Evolutionary conservation across 1,139 yeast genomes (phyloP).

Genomic region (Candida sp.): DNA sequence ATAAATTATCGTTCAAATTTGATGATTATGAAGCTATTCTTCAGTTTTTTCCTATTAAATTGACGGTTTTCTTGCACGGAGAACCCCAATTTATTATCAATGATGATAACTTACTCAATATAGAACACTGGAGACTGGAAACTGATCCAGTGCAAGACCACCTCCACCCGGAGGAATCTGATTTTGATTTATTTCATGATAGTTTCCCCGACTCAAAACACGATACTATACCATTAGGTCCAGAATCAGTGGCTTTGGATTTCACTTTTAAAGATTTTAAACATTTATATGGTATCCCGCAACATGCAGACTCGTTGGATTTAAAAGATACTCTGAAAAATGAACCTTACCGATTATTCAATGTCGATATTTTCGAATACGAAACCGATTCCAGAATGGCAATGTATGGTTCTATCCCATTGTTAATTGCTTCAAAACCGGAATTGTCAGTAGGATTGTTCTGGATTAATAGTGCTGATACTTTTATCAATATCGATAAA

Average conservation of each 20-base stretch:
- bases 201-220: conserved; percentile 54
- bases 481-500: conserved; percentile 73
- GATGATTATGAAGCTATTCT: conserved; percentile 46
- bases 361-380: conserved; percentile 94
- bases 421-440: conserved; percentile 67
- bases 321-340: conserved; percentile 61
- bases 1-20: conserved; percentile 27
- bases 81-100: conserved; percentile 56
- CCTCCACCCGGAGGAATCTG: conserved; percentile 51
- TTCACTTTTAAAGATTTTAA: conserved; percentile 57
- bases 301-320: conserved; percentile 81
- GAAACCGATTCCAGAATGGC: conserved; percentile 79
- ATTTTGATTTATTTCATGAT: conserved; percentile 58
- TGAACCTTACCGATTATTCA: conserved; percentile 80
- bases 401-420: conserved; percentile 94
- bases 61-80: conserved; percentile 45
- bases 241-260: conserved; percentile 86
- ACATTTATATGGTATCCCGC: conserved; percentile 89
- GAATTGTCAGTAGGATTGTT: conserved; percentile 69
- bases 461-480: conserved; percentile 94
- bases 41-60: conserved; percentile 46
- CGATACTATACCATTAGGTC: conserved; percentile 76
- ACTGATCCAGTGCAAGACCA: conserved; percentile 29
- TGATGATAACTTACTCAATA: conserved; percentile 64
- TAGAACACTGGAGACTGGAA: conserved; percentile 70